Percentiles rank a stretch among this genome's conserved stretches.
phyloP scores from a whole-genome alignment of 2,329 filamentous ascomycete species.

The Orbilia javanica region DNA sequence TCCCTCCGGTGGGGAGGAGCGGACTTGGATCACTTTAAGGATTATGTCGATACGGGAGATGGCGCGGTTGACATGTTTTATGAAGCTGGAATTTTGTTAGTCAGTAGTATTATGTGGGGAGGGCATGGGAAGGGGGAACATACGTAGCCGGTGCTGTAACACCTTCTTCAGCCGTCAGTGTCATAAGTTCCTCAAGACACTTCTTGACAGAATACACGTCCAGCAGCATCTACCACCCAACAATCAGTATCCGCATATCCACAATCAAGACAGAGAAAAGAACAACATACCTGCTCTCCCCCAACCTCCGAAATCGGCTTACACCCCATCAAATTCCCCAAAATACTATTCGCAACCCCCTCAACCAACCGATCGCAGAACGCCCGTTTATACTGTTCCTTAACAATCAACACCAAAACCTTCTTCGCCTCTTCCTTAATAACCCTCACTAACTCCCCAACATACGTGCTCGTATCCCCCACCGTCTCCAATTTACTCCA shows the following conservation, averaged over 20 bases:
- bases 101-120: background rate
- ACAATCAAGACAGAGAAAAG: background rate
- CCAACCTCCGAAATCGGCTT: slow-evolving; percentile 92
- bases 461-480: slow-evolving; percentile 92
- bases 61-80: slow-evolving; percentile 85
- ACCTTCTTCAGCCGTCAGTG: slow-evolving; percentile 70
- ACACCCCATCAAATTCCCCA: slow-evolving; percentile 85
- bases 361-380: slow-evolving; percentile 98
- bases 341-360: slow-evolving; percentile 81
- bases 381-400: slow-evolving; percentile 92
- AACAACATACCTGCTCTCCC: slow-evolving; percentile 79
- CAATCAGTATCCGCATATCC: slow-evolving; percentile 59
- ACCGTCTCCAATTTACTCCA: slow-evolving; percentile 96
- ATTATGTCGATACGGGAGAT: slow-evolving; percentile 91
- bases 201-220: slow-evolving; percentile 93
- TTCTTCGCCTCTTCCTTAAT: slow-evolving; percentile 79
- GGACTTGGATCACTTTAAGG: slow-evolving; percentile 96
- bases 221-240: slow-evolving; percentile 82
- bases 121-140: slow-evolving; percentile 31
- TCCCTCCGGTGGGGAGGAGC: slow-evolving; percentile 88
- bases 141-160: slow-evolving; percentile 71
- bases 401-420: slow-evolving; percentile 81
- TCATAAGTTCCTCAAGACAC: slow-evolving; percentile 78
- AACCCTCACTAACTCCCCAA: slow-evolving; percentile 81
- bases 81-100: slow-evolving; percentile 70